phyloP scores from a whole-genome alignment of 73 alveolate species.

The Symbiodinium pilosum region DNA sequence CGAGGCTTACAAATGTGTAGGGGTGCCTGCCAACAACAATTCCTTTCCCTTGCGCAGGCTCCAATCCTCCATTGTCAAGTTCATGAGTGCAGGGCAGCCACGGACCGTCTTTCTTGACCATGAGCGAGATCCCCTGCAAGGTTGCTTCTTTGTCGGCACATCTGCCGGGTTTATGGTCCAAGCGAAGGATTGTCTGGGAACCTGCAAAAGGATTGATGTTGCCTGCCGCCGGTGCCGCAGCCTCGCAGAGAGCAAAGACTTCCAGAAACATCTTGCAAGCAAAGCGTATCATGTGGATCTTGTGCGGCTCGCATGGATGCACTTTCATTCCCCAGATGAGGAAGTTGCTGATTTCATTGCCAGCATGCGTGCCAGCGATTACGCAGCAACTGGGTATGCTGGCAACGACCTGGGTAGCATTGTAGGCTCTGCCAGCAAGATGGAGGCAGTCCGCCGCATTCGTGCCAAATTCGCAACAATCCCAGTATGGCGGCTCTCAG shows the following conservation, averaged over 20 bases:
- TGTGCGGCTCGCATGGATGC: neutral
- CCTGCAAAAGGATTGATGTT: neutral
- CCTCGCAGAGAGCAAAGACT: too few species aligned
- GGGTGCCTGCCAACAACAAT: neutral
- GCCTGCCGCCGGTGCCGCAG: neutral
- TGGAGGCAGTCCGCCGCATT: neutral
- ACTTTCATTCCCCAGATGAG: neutral
- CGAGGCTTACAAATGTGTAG: too few species aligned
- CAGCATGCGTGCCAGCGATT: neutral
- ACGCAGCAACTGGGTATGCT: neutral
- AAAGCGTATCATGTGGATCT: neutral
- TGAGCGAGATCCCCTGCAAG: neutral
- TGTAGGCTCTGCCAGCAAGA: neutral
- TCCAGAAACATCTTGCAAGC: neutral
- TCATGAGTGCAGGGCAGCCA: neutral
- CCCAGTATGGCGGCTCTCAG: neutral
- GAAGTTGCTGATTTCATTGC: neutral
- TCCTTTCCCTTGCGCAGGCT: neutral
- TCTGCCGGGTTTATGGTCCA: neutral
- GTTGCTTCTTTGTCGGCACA: neutral
- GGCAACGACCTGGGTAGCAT: neutral
- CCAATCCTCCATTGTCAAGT: neutral
- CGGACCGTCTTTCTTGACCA: neutral
- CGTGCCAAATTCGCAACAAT: neutral
- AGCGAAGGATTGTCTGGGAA: neutral